These are phyloP conservation scores for Alternaria consortialis DNA, from an alignment of 2,329 filamentous ascomycete species.

Conservation along the genomic window DNA sequence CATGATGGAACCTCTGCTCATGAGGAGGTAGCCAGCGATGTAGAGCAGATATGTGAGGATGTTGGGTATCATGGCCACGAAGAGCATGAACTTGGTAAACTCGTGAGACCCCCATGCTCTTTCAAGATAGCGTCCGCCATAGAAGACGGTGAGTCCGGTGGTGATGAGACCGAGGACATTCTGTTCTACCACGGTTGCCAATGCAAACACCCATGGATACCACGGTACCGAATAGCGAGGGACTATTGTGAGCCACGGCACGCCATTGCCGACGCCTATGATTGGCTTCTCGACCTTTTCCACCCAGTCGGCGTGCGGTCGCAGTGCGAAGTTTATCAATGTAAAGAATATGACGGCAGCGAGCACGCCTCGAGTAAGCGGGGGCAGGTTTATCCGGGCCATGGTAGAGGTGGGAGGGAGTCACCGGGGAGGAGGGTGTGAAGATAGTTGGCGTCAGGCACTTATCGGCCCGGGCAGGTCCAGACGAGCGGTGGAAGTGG, in stretches of 20 bases:
- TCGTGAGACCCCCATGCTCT: slow-evolving; percentile 93
- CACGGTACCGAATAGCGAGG: slow-evolving; percentile 78
- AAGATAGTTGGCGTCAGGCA: not conserved
- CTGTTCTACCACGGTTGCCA: slow-evolving; percentile 87
- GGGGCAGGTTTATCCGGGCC: slow-evolving; percentile 91
- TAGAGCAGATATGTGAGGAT: slow-evolving; percentile 76
- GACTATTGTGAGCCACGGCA: slow-evolving; percentile 88
- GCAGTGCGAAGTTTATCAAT: slow-evolving; percentile 80
- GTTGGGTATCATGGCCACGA: slow-evolving; percentile 83
- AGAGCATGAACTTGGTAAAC: slow-evolving; percentile 86
- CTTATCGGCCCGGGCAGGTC: slow-evolving; percentile 3
- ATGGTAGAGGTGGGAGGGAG: slow-evolving; percentile 53
- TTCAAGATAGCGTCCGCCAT: slow-evolving; percentile 94
- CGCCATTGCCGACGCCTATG: slow-evolving; percentile 66
- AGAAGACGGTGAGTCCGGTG: slow-evolving; percentile 81
- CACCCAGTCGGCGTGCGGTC: slow-evolving; percentile 56
- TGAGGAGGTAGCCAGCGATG: slow-evolving; percentile 76
- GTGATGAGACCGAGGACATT: slow-evolving; percentile 88
- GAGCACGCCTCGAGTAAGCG: slow-evolving; percentile 84
- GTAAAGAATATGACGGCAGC: slow-evolving; percentile 79
- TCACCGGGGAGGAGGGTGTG: not conserved
- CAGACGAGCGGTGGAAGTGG: not conserved
- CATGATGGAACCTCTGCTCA: slow-evolving; percentile 73
- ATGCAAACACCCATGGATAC: slow-evolving; percentile 93
- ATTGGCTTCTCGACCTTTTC: slow-evolving; percentile 56